A percentile compares a stretch with the other conserved stretches of the same genome.
phyloP scores from a whole-genome alignment of 148 eudicot species.

The Tetragonia tetragonoides region DNA sequence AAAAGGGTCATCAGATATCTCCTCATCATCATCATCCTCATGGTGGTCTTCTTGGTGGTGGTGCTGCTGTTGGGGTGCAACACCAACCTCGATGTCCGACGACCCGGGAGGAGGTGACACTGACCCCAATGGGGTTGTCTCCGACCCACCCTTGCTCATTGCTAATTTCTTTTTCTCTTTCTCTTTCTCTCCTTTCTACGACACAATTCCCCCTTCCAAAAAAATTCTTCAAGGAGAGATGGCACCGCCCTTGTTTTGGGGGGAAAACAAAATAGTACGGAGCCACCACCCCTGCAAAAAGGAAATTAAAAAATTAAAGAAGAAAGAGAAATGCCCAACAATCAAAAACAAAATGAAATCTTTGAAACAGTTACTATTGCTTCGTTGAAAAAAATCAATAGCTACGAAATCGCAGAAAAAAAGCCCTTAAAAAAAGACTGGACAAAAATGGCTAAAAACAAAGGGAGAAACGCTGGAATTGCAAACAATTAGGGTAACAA shows the following conservation, averaged over 20 bases:
- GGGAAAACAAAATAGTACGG: slow-evolving; percentile 19
- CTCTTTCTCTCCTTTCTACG: background rate
- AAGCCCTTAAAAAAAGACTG: background rate
- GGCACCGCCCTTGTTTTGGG: slow-evolving; percentile 24
- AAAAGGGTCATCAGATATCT: slow-evolving; percentile 55
- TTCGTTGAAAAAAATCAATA: background rate
- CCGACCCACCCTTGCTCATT: slow-evolving; percentile 18
- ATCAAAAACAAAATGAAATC: background rate
- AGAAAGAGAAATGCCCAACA: slow-evolving; percentile 10
- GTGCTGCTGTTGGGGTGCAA: slow-evolving; percentile 7
- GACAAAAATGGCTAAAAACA: background rate
- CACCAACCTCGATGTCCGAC: slow-evolving; percentile 35
- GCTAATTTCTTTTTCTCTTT: background rate
- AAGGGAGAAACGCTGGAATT: background rate
- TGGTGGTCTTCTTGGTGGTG: background rate
- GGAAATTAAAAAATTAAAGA: background rate
- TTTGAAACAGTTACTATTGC: background rate
- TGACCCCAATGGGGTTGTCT: background rate
- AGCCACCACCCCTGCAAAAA: slow-evolving; percentile 22
- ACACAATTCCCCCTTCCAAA: too few species aligned
- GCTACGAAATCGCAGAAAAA: background rate
- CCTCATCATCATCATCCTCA: slow-evolving; percentile 29
- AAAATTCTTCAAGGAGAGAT: background rate
- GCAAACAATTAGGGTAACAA: background rate
- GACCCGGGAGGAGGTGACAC: background rate